Evolutionary conservation across 192 early-diverging fungal species (phyloP), one percentile per base, ranked within the genome.

Genomic region (Gigaspora rosea): DNA sequence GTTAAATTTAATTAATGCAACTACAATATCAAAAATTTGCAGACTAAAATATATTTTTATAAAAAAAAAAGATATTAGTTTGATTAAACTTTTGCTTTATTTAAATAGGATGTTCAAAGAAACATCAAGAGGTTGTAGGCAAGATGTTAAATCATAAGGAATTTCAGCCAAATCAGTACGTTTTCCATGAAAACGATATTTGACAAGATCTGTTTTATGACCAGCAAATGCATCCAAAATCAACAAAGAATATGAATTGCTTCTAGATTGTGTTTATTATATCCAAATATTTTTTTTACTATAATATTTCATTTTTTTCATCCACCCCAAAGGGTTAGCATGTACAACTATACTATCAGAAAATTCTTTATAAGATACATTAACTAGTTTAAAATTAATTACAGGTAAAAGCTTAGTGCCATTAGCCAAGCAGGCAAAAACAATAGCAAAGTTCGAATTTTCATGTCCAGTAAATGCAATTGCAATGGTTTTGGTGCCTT

Each of bases 261-360:
- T 9, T 20, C 15, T 8, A 4, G 1, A 11, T 33, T 48, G 13
- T 66, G 41, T 33, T 1, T 9, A n/a, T 71, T 15, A 5, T 3
- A 0, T 36, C 49, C 69, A 71, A 48, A 71, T 20, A 54, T 71
- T 71, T 52, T 71, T 48, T 13, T 47, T 9, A 52, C 49, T 50
- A 71, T 15, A 71, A 32, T 47, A 71, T 71, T 48, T 71, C 50
- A 52, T 16, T 52, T 54, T 52, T 47, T 71, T 71, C 0, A 71
- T 54, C 49, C 49, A 71, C 8, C 49, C 49, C 35, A 20, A n/a
- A 11, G 15, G 27, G 50, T 54, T 71, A 52, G 50, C 49, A 33
- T 4, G 20, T 13, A 71, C 27, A 71, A 71, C 22, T 8, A 71
- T 12, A 6, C 50, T 18, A 41, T 41, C 2, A 7, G 7, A 7